These are phyloP conservation scores for Solanum medicagineum DNA, from an alignment of 257 asterid species.

Conservation along the genomic window DNA sequence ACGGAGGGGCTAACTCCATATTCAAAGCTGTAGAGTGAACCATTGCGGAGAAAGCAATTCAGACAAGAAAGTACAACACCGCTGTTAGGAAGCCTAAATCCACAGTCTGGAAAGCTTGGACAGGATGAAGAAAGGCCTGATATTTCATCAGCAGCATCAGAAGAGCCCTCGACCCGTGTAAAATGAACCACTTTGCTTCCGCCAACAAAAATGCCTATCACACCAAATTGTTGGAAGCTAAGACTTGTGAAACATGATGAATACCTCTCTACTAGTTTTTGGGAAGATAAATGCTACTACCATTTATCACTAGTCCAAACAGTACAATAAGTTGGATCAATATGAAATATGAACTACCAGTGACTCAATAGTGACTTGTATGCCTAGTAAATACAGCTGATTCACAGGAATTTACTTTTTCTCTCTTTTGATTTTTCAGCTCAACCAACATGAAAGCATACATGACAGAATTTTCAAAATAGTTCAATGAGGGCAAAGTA, in stretches of 20 bases:
- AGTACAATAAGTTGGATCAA: background rate
- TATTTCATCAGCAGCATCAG: slow-evolving; percentile 17
- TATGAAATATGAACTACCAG: background rate
- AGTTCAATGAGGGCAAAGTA: background rate
- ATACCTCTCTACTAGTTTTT: background rate
- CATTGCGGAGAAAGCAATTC: slow-evolving; percentile 68
- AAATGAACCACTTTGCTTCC: slow-evolving; percentile 90
- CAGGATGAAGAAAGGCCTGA: slow-evolving; percentile 28
- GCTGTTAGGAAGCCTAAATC: slow-evolving; percentile 61
- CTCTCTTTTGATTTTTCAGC: background rate
- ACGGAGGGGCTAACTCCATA: slow-evolving; percentile 59
- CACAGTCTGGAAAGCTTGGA: slow-evolving; percentile 74
- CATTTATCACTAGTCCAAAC: background rate
- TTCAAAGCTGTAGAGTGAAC: slow-evolving; percentile 61
- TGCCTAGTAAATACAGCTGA: background rate
- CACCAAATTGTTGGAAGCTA: background rate
- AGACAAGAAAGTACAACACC: slow-evolving; percentile 79
- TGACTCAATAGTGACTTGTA: background rate
- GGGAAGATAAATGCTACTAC: background rate
- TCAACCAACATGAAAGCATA: background rate
- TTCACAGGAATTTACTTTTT: background rate
- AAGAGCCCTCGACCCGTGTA: slow-evolving; percentile 37
- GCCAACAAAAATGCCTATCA: slow-evolving; percentile 76
- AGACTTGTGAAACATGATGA: background rate
- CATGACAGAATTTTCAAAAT: background rate